phyloP scores from a whole-genome alignment of 2,329 filamentous ascomycete genomes.

The Cyanodermella asteris region DNA sequence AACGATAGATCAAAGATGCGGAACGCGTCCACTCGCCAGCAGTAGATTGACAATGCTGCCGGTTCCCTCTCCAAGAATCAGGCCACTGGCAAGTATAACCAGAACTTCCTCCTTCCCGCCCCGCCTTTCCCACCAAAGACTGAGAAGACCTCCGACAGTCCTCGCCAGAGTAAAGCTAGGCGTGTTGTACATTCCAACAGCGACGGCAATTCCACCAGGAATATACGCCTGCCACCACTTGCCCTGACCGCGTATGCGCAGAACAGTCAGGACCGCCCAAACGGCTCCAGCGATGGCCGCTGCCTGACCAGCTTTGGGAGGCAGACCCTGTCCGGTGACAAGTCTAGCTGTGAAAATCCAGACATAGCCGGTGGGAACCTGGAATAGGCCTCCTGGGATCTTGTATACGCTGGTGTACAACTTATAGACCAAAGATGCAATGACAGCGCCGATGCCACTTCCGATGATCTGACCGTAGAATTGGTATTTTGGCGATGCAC shows the following conservation, averaged over 20 bases:
- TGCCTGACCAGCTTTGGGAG: conserved; percentile 62
- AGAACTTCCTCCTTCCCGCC: conserved; percentile 37
- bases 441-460: conserved; percentile 61
- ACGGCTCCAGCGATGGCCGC: conserved; percentile 51
- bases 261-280: conserved; percentile 48
- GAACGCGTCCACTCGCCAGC: conserved; percentile 54
- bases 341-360: conserved; percentile 94
- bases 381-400: conserved; percentile 73
- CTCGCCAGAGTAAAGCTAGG: conserved; percentile 86
- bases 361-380: conserved; percentile 84
- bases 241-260: conserved; percentile 34
- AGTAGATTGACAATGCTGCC: conserved; percentile 77
- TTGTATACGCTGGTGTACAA: conserved; percentile 79
- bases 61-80: conserved; percentile 82
- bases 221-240: conserved; percentile 51
- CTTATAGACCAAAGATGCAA: conserved; percentile 71
- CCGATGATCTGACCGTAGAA: conserved; percentile 95
- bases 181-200: conserved; percentile 93
- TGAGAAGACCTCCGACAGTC: conserved; percentile 54
- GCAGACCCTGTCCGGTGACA: conserved; percentile 76
- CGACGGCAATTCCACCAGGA: conserved; percentile 86
- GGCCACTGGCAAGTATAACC: conserved; percentile 65
- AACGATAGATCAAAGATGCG: conserved; percentile 43
- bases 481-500: conserved; percentile 79
- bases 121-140: conserved; percentile 53